Base-by-base conservation (phyloP, 2,329 filamentous ascomycete species). In the Trichophyton verrucosum region DNA sequence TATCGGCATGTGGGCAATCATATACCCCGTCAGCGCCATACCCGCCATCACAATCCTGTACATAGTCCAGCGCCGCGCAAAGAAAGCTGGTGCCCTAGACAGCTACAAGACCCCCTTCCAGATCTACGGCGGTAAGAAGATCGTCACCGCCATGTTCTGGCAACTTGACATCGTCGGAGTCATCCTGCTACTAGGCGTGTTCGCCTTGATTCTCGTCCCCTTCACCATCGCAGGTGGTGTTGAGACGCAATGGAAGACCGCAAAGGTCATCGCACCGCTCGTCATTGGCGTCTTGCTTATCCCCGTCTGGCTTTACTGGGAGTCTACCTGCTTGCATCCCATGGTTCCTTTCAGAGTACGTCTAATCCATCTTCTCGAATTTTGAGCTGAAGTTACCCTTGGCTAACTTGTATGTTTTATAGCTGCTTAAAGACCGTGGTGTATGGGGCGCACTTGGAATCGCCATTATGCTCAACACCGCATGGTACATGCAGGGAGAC, bases 371-470 rank as follows among this genome's bases (percentile, higher is more conserved):
- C 5, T 8, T 59, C 6, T 3, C 11, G n/a, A 15, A 6, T 4
- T 13, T 13, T 44, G 40, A 44, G 15, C 36, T 6, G 8, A 20
- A 24, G 3, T 5, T n/a, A 17, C 9, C 3, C 22, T n/a, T 27
- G n/a, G 7, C 47, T 53, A 53, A 53, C 47, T 24, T 27, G 24
- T 6, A 27, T n/a, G 24, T 2, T 20, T 2, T 13, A 11, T 38
- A 73, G 60, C 74, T 85, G 1, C 76, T 87, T 66, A 83, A 81
- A 70, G 83, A 87, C 67, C 82, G 85, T 22, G 78, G 77, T n/a
- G 79, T 86, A 27, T 86, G 84, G 82, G 82, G 77, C 3, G 78
- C 84, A 3, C 71, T 87, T 33, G 82, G 81, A 2, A 84, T 87
- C 49, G 83, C 78, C 7, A 63, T 77, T 55, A 71, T 81, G 66